Evolutionary conservation across 331 rosid genomes (phyloP).

Genomic region (Arachis monticola): DNA sequence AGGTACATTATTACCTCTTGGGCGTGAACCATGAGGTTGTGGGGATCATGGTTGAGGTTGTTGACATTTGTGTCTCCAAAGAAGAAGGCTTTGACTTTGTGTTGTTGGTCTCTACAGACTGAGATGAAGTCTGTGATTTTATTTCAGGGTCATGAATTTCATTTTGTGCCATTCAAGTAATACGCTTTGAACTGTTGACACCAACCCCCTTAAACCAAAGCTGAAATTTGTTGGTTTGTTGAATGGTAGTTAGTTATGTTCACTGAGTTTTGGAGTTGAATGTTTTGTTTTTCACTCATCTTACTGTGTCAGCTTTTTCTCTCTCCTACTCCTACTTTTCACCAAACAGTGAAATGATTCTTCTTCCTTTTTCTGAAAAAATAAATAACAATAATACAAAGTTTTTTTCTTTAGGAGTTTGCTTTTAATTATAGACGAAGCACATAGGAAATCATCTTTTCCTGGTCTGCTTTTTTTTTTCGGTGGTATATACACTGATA

Average conservation of each 20-base stretch:
- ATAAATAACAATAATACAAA: background rate
- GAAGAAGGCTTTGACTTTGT: slow-evolving; percentile 10
- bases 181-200: background rate
- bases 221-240: background rate
- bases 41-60: slow-evolving; percentile 46
- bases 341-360: background rate
- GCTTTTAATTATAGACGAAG: slow-evolving; percentile 6
- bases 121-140: slow-evolving; percentile 14
- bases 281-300: background rate
- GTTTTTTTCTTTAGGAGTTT: background rate
- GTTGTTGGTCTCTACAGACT: slow-evolving; percentile 4
- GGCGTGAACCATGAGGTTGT: slow-evolving; percentile 74
- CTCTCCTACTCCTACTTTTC: background rate
- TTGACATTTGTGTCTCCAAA: slow-evolving; percentile 39
- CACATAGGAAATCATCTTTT: slow-evolving; percentile 3
- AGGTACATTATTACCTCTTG: slow-evolving; percentile 47
- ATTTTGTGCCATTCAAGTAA: slow-evolving; percentile 28
- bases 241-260: slow-evolving; percentile 21
- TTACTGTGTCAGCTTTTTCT: slow-evolving; percentile 5
- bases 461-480: background rate
- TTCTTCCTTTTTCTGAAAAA: background rate
- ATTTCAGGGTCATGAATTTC: background rate
- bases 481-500: background rate
- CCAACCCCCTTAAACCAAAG: background rate
- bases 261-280: background rate